Evolutionary conservation across 2,329 filamentous ascomycete genomes (phyloP).

Genomic region (Penicillium palitans): DNA sequence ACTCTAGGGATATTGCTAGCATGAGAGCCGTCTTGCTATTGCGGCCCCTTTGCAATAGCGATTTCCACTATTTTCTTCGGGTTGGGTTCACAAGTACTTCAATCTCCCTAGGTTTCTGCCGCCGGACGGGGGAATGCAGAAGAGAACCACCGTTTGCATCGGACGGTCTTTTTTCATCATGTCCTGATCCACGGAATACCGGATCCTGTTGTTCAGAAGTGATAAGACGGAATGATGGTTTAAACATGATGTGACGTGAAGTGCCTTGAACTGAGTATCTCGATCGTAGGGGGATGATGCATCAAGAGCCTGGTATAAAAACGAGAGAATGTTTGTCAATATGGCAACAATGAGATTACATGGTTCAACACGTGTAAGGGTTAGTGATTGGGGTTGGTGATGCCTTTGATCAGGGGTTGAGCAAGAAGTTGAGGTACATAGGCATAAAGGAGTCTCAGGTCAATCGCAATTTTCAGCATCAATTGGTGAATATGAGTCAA

Average conservation of each 20-base stretch:
- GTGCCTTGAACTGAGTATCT: not conserved
- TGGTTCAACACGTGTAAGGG: not conserved
- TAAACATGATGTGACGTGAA: not conserved
- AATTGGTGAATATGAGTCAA: not conserved
- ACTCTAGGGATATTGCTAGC: not conserved
- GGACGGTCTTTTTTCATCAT: not conserved
- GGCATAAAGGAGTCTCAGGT: not conserved
- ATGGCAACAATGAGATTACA: not conserved
- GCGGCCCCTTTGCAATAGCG: not conserved
- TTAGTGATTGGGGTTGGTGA: not conserved
- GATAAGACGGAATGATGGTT: not conserved
- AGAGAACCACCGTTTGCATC: not conserved
- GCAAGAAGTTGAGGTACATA: not conserved
- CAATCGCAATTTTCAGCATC: not conserved
- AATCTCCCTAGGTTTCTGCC: not conserved
- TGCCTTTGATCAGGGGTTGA: not conserved
- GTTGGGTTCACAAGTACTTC: not conserved
- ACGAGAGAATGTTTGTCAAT: not conserved
- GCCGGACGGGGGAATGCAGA: too few relatives aligned
- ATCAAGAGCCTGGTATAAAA: not conserved
- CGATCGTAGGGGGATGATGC: not conserved
- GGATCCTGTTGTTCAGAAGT: not conserved
- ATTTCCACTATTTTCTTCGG: not conserved
- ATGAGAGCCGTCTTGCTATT: not conserved
- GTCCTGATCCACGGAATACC: not conserved